Conservation (phyloP, 345 rosid species). For the Bruguiera gymnorhiza region DNA sequence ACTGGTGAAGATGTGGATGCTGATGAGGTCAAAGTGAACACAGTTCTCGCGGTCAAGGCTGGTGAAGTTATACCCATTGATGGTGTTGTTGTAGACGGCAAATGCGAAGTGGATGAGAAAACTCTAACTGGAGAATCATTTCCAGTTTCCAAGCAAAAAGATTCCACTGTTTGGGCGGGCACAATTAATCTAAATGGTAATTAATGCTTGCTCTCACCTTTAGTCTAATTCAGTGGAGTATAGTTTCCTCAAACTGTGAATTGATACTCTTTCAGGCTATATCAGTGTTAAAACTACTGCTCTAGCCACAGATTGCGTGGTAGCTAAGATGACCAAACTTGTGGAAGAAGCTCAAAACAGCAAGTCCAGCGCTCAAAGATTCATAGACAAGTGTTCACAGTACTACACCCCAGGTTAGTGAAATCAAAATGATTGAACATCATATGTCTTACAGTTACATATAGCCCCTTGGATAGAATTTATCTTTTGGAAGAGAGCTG, state of each 20-base stretch:
- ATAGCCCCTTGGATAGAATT: neutral
- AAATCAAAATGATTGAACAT: neutral
- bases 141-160: slow-evolving; percentile 69
- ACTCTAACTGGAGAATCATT: slow-evolving; percentile 84
- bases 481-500: neutral
- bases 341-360: slow-evolving; percentile 95
- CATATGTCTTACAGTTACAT: neutral
- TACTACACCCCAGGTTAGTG: slow-evolving; percentile 82
- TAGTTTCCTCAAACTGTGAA: neutral
- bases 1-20: slow-evolving; percentile 77
- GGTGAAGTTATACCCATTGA: slow-evolving; percentile 91
- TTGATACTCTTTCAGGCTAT: slow-evolving; percentile 45
- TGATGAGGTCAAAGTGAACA: slow-evolving; percentile 61
- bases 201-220: neutral
- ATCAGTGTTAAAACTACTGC: slow-evolving; percentile 68
- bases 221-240: neutral
- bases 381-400: slow-evolving; percentile 66
- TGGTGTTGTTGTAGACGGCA: slow-evolving; percentile 82
- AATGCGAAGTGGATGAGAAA: slow-evolving; percentile 88
- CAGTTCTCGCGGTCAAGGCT: slow-evolving; percentile 70
- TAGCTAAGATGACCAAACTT: slow-evolving; percentile 82
- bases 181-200: slow-evolving; percentile 82
- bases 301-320: slow-evolving; percentile 78
- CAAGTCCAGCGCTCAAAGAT: slow-evolving; percentile 69
- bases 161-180: slow-evolving; percentile 85